These are phyloP conservation scores for Rhodotorula sphaerocarpa DNA, from an alignment of 768 basidiomycete genomes.

Conservation along the genomic window DNA sequence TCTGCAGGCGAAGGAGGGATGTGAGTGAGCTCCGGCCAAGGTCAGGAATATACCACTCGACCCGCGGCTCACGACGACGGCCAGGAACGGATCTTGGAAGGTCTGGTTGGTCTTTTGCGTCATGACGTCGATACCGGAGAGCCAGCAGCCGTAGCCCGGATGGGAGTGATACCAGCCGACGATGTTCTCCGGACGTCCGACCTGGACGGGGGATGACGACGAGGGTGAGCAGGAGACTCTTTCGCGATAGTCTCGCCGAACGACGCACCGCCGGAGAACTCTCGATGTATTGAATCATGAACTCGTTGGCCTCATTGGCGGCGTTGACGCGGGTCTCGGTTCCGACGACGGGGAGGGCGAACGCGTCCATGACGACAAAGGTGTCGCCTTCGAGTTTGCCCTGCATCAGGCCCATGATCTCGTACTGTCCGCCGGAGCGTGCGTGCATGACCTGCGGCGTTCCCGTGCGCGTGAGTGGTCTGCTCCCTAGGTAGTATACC, in stretches of 20 bases:
- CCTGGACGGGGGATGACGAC: constrained; percentile 25
- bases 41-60: neutral
- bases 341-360: constrained; percentile 92
- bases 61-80: constrained; percentile 67
- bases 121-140: constrained; percentile 96
- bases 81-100: constrained; percentile 91
- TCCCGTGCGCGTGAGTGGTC: neutral
- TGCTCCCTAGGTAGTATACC: neutral
- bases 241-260: no score
- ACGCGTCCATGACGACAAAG: constrained; percentile 78
- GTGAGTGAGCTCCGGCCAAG: neutral
- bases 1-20: constrained; percentile 48
- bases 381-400: constrained; percentile 42
- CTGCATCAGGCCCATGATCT: constrained; percentile 99
- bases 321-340: constrained; percentile 98
- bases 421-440: constrained; percentile 90
- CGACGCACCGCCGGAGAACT: constrained; percentile 62
- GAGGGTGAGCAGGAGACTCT: no score
- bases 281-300: constrained; percentile 89
- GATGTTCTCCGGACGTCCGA: constrained; percentile 53
- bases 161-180: constrained; percentile 99
- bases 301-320: constrained; percentile 88
- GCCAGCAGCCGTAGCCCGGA: constrained; percentile 98
- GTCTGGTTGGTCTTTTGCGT: constrained; percentile 93
- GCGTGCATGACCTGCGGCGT: constrained; percentile 58